Base-by-base conservation (phyloP, 805 yeast species). In the Kuraishia capsulata region DNA sequence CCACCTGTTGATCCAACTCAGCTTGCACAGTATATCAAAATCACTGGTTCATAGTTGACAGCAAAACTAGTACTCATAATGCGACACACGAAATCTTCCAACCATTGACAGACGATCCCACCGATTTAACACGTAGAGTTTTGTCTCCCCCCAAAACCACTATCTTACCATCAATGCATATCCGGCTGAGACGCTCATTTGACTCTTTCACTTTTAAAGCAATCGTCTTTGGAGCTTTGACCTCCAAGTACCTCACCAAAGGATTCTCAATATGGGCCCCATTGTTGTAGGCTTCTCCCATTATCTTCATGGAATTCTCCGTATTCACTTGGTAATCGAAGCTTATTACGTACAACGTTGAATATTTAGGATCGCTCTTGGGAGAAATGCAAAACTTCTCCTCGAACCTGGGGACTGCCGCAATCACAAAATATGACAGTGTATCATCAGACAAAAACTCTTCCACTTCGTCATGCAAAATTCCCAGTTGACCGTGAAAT, bases 91-190 rank as follows among this genome's bases (percentile, higher is more conserved):
- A 23, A 4, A 37, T 13, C 13, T 23, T 17, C 39, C 39, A 37
- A 16, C 35, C 33, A 9, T 38, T 38, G 33, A 30, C 10, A 6
- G 8, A 6, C 9, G 20, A 30, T 8, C 42, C 28, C 20, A 39
- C 36, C 13, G 5, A 11, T 11, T 23, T 13, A n/a, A 35, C 44
- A 35, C 10, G 41, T 28, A 19, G 30, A 32, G 11, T 38, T 41
- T 10, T 20, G 14, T 26, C 33, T 3, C 33, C 33, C 3, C n/a
- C 28, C 30, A 52, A 13, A 20, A 38, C 26, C 14, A 71, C 50
- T 2, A 75, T 77, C 16, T 70, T 58, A 0, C 92, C 92, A 54
- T 82, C 92, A 10, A 82, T 50, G 49, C 90, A 82, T 53, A 80
- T 67, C 25, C 87, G 59, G 43, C 71, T 58, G n/a, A 61, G 49